Evolutionary conservation across 495 filamentous ascomycete species (phyloP), one percentile per base, ranked within the genome.

Genomic region (Pseudomonodictys pantanalensis): DNA sequence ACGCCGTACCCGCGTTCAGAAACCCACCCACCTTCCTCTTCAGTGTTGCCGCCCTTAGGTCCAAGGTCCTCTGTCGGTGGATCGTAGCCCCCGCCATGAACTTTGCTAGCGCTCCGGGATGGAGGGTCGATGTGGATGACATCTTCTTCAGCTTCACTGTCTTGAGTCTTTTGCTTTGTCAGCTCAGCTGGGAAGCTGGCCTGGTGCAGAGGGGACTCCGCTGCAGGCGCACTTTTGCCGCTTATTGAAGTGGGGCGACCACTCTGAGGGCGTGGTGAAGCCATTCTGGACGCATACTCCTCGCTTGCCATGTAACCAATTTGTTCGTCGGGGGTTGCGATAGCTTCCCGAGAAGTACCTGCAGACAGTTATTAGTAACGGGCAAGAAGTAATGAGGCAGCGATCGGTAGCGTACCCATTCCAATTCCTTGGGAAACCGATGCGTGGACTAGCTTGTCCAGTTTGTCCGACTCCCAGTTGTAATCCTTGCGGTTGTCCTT

Each of bases 361-460:
- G 56, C 18, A 48, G 54, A 18, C 7, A 3, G 20, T 51, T 26
- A 42, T 59, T 60, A 60, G 59, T 56, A 58, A 52, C 45, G 50
- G 49, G 52, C 58, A 60, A 20, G 26, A 26, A 61, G 33, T 57
- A 50, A 42, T 54, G 42, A n/a, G 30, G 1, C 28, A 22, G 30
- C 49, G 26, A 47, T 50, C 46, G 39, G 62, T 38, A 59, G 54
- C 68, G 43, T 62, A 68, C 67, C 86, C 70, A 84, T 72, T 66
- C 85, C 86, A 69, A 83, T 77, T 42, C 86, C 86, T 62, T 77
- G 79, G 61, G 76, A 81, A 33, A 81, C 81, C 30, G 87, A 88
- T 43, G 90, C 79, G 43, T 83, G 78, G 47, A 97, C 92, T 62
- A 96, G 85, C 76, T 90, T 91, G 73, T 95, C 95, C 66, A 99